Percentiles rank a stretch among this genome's conserved stretches.
Conservation (phyloP, 495 filamentous ascomycete species). For the Staphylotrichum longicolle region DNA sequence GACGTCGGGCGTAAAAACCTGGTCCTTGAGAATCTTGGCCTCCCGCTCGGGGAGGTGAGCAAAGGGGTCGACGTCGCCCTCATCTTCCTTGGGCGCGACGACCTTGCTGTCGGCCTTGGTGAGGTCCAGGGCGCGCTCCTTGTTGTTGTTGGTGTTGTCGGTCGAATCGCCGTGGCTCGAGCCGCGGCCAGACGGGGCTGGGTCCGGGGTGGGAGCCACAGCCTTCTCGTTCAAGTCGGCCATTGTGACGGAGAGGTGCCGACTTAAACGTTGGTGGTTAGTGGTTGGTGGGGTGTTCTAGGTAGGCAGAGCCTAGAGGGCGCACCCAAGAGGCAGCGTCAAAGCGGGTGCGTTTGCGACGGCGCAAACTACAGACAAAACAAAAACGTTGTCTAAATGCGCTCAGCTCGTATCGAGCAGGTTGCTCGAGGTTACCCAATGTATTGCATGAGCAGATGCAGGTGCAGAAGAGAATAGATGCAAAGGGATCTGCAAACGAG, state of each 20-base stretch:
- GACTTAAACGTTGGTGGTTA: too few species aligned
- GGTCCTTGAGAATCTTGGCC: conserved; percentile 62
- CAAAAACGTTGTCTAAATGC: not conserved
- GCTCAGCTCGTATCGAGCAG: not conserved
- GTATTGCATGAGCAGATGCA: not conserved
- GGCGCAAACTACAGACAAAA: not conserved
- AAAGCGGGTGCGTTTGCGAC: not conserved
- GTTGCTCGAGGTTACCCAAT: conserved; percentile 4
- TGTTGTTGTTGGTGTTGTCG: conserved; percentile 23
- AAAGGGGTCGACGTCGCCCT: conserved; percentile 48
- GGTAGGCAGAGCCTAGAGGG: too few species aligned
- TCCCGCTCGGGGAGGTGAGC: conserved; percentile 60
- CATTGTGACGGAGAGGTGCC: conserved; percentile 16
- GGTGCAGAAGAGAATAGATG: not conserved
- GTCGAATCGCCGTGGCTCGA: conserved; percentile 38
- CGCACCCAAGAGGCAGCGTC: too few species aligned
- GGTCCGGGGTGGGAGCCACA: conserved; percentile 16
- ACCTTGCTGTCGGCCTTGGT: conserved; percentile 55
- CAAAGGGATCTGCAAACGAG: not conserved
- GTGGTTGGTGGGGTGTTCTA: too few species aligned
- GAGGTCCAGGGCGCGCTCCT: conserved; percentile 21
- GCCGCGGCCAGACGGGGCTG: conserved; percentile 24
- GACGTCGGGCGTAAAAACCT: conserved; percentile 66
- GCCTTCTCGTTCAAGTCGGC: conserved; percentile 32
- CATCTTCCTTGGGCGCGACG: conserved; percentile 32